Percentiles rank a stretch among this genome's conserved stretches.
Conservation (phyloP, 2,329 filamentous ascomycete species). For the Monascus ruber region DNA sequence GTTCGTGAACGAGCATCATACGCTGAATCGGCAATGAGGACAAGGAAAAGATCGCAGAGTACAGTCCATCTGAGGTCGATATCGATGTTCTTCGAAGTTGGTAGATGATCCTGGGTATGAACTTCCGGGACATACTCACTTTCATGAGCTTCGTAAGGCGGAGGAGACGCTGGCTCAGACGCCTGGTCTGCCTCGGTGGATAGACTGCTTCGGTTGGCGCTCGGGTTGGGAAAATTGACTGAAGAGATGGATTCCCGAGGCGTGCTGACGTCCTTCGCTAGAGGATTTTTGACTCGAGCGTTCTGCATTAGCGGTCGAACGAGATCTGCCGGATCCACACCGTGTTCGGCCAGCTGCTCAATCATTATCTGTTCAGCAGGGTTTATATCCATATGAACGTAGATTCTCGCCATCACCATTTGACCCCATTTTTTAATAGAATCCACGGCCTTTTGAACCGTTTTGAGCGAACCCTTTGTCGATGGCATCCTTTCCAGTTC, state of each 20-base stretch:
- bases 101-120: conserved; percentile 70
- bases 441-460: conserved; percentile 58
- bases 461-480: conserved; percentile 60
- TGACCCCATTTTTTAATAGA: conserved; percentile 91
- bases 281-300: conserved; percentile 82
- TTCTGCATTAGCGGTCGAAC: conserved; percentile 84
- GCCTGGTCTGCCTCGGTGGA: conserved; percentile 24
- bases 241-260: conserved; percentile 31
- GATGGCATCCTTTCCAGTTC: conserved; percentile 50
- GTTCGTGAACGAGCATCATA: conserved; percentile 84
- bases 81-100: conserved; percentile 72
- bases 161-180: conserved; percentile 42
- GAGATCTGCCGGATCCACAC: conserved; percentile 72
- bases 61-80: conserved; percentile 97
- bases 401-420: conserved; percentile 93
- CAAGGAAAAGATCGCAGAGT: conserved; percentile 85
- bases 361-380: conserved; percentile 91
- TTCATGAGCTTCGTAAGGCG: conserved; percentile 48
- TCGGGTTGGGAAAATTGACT: conserved; percentile 13
- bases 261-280: conserved; percentile 44
- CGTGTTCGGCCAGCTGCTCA: conserved; percentile 87
- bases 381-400: conserved; percentile 93
- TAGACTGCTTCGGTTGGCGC: conserved; percentile 15
- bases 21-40: conserved; percentile 88
- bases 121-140: conserved; percentile 66